Percentiles rank a stretch among this genome's conserved stretches.
These are phyloP conservation scores for Solanum virginianum DNA, from an alignment of 257 asterid genomes.

Conservation along the genomic window DNA sequence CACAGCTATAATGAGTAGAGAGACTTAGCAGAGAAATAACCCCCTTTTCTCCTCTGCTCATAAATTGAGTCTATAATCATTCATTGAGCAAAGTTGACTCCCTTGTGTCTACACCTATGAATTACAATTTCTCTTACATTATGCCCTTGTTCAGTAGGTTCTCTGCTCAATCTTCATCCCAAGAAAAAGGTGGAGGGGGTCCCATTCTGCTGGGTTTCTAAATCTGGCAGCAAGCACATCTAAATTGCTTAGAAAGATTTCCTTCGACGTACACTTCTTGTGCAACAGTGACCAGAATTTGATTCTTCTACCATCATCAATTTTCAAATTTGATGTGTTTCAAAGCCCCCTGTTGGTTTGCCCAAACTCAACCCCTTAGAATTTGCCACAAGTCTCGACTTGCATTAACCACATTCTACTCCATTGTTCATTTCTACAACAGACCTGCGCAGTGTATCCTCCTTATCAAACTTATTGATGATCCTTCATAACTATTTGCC, in stretches of 20 bases:
- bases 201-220: not conserved
- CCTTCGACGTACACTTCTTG: not conserved
- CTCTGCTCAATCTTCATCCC: not conserved
- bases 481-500: not conserved
- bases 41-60: not conserved
- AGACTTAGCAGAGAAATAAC: not conserved
- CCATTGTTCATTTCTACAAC: not conserved
- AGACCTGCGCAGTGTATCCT: not conserved
- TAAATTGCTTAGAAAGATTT: not conserved
- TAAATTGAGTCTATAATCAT: not conserved
- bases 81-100: not conserved
- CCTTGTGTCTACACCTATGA: not conserved
- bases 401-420: not conserved
- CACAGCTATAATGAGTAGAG: not conserved
- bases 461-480: not conserved
- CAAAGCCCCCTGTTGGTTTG: not conserved
- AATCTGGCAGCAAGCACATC: not conserved
- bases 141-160: not conserved
- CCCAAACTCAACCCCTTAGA: not conserved
- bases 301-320: not conserved
- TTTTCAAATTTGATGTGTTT: not conserved
- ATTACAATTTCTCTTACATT: not conserved
- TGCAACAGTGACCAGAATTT: not conserved
- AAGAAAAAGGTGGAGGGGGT: not conserved
- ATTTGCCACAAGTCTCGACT: not conserved